Base-by-base conservation (phyloP, 352 stramenopile genomes). In the Pythium sp. region DNA sequence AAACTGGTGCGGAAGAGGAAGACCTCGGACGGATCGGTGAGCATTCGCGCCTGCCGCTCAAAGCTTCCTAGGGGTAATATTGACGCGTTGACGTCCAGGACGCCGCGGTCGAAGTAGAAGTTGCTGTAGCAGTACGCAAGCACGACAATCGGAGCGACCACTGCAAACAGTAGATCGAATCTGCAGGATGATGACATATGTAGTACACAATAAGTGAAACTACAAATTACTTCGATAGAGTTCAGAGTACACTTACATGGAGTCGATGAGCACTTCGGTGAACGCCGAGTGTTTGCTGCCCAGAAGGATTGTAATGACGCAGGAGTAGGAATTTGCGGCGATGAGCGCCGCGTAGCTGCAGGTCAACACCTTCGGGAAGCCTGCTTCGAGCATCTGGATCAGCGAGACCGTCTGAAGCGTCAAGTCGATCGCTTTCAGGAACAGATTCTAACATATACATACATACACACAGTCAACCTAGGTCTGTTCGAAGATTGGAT, bases 261-360 rank as follows among this genome's bases (percentile, higher is more conserved):
- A 54, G 60, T 82, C 71, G 18, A 82, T 47, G 14, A 80, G 32
- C 30, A 82, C 64, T 24, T 82, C 73, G 1, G 56, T 58, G 7
- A 80, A 62, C 0, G 71, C 71, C 3, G 71, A 73, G 26, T 61
- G 58, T 49, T 34, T 8, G 28, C 20, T 20, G 20, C 24, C 51
- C 8, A 58, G 53, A 11, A 47, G 34, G 8, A 58, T 36, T 12
- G 3, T 34, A 18, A 32, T 18, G 7, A 58, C 72, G 51, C 43
- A 71, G 7, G 63, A 73, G 0, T 72, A 30, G 12, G 67, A 63
- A 24, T 78, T 80, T 1, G 68, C 11, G 4, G 58, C 66, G 38
- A 72, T 57, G 8, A 79, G 47, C 0, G 22, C 28, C 2, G 60
- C 53, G n/a, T 58, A 58, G 51, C 51, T 58, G 24, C 32, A 58